These are phyloP conservation scores for Lizonia empirigonia DNA, from an alignment of 2,329 filamentous ascomycete genomes.

Conservation along the genomic window DNA sequence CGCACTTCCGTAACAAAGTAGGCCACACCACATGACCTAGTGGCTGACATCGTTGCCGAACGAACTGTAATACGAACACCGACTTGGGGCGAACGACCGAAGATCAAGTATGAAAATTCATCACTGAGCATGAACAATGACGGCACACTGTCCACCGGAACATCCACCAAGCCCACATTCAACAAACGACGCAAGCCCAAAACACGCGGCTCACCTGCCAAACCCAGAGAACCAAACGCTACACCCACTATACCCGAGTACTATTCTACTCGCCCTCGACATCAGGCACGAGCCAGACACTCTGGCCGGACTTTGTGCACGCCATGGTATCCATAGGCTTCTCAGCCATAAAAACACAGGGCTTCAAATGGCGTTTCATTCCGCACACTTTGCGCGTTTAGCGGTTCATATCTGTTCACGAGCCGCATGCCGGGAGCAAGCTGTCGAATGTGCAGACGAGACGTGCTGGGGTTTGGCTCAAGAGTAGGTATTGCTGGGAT, in stretches of 20 bases:
- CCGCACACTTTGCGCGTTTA: slow-evolving; percentile 50
- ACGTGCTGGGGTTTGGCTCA: slow-evolving; percentile 57
- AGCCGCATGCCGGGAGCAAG: slow-evolving; percentile 63
- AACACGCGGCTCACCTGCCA: no score
- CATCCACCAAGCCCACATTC: no score
- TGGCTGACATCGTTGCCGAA: slow-evolving; percentile 29
- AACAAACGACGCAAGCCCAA: no score
- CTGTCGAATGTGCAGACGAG: slow-evolving; percentile 54
- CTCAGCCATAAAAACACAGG: slow-evolving; percentile 61
- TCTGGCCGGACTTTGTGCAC: slow-evolving; percentile 61
- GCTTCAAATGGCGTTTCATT: slow-evolving; percentile 63
- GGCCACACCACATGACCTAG: no score
- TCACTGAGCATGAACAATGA: no score
- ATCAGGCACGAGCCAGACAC: slow-evolving; percentile 52
- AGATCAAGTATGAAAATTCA: no score
- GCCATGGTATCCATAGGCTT: slow-evolving; percentile 61
- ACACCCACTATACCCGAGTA: no score
- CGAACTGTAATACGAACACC: slow-evolving; percentile 55
- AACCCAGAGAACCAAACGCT: no score
- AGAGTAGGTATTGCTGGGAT: slow-evolving; percentile 58
- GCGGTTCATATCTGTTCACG: slow-evolving; percentile 65
- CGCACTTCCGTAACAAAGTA: background rate
- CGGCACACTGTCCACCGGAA: no score
- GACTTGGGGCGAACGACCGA: slow-evolving; percentile 52
- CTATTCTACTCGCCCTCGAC: slow-evolving; percentile 47